phyloP scores from a whole-genome alignment of 2,329 filamentous ascomycete species.

The Pseudogymnoascus sp. region DNA sequence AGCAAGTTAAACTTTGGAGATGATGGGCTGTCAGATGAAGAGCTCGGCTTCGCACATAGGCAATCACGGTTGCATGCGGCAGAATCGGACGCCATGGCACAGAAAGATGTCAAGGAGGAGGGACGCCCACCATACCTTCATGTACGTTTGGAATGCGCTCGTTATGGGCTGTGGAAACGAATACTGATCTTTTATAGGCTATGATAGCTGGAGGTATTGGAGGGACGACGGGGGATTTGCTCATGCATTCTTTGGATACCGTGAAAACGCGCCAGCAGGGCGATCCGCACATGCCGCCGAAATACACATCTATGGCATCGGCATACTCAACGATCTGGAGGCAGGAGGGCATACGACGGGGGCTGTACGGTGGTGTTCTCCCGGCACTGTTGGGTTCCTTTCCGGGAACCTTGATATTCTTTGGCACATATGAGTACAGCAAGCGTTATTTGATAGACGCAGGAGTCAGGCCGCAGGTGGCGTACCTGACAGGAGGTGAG shows the following conservation, averaged over 20 bases:
- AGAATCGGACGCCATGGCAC: slow-evolving; percentile 24
- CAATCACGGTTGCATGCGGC: slow-evolving; percentile 21
- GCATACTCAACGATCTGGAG: slow-evolving; percentile 90
- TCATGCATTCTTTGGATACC: slow-evolving; percentile 98
- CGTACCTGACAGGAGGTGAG: slow-evolving; percentile 78
- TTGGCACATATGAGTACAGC: slow-evolving; percentile 92
- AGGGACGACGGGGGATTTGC: slow-evolving; percentile 87
- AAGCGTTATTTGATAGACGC: slow-evolving; percentile 82
- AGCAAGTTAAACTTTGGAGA: slow-evolving; percentile 29
- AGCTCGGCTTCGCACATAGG: slow-evolving; percentile 27
- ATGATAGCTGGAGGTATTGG: slow-evolving; percentile 94
- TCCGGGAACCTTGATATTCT: slow-evolving; percentile 88
- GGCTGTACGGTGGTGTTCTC: slow-evolving; percentile 87
- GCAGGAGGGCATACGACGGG: slow-evolving; percentile 80
- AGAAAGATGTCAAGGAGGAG: slow-evolving; percentile 38
- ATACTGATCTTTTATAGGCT: slow-evolving; percentile 46
- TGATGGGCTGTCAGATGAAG: slow-evolving; percentile 30
- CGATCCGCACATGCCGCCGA: slow-evolving; percentile 85
- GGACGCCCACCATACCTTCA: slow-evolving; percentile 56
- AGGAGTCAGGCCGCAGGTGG: slow-evolving; percentile 72
- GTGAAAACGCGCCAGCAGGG: slow-evolving; percentile 98
- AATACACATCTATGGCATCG: slow-evolving; percentile 81
- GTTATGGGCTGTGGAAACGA: slow-evolving; percentile 11
- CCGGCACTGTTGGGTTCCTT: slow-evolving; percentile 90
- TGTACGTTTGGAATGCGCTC: slow-evolving; percentile 38